Evolutionary conservation across 163 green algal species (phyloP), one percentile per base, ranked within the genome.

Genomic region (Prototheca wickerhamii): DNA sequence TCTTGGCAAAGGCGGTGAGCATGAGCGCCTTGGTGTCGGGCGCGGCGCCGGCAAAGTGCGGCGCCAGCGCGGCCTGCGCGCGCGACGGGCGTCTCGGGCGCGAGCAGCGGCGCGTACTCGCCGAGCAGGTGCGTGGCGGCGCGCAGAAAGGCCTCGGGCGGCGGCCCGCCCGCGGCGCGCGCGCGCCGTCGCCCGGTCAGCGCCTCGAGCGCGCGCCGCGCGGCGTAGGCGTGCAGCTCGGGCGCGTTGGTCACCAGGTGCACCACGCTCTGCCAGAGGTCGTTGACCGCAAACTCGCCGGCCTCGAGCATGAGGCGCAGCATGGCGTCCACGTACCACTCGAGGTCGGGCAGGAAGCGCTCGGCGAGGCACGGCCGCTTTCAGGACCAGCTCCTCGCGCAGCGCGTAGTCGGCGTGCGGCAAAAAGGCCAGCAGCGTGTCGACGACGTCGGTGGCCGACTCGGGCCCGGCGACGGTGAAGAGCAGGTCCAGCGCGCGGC

Each of bases 181-280:
- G n/a, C n/a, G n/a, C n/a, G n/a, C n/a, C n/a, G n/a, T n/a, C n/a
- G 79, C 72, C 51, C 21, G 50, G 50, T 6, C 12, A 95, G 76
- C 12, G 77, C 69, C 55, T 81, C 81, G 2, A 83, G 58, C 10
- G 69, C 70, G 34, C 76, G 67, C 59, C 69, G 58, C 0, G 91
- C 92, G 7, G 91, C 89, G 58, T 96, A 95, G 10, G 74, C 69
- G 69, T 96, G 90, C 69, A 97, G 86, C 54, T 82, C 70, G 18
- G 84, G 80, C 65, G 94, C 83, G 75, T 95, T 95, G 63, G 89
- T 96, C n/a, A 98, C 82, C 61, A 98, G 79, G 79, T 98, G 93
- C 58, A 96, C 88, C 26, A 91, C 82, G 25, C 87, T 85, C 70
- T 95, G 85, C 93, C 93, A 99, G 57, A 98, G 85, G 60, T 98